These are phyloP conservation scores for Cladosporium austrohemisphaericum DNA, from an alignment of 2,329 filamentous ascomycete species.

Conservation along the genomic window DNA sequence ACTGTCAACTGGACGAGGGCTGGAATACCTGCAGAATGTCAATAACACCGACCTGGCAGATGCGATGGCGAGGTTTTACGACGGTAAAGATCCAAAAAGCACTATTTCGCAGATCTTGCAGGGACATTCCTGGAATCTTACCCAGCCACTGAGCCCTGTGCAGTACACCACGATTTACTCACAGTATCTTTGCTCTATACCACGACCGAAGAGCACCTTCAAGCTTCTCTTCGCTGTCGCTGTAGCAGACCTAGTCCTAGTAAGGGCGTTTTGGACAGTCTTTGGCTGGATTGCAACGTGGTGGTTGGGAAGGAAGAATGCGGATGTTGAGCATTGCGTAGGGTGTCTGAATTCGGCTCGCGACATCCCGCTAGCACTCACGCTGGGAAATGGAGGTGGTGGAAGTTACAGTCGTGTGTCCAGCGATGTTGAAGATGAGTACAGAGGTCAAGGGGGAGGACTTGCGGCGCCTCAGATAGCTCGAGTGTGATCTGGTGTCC, in stretches of 20 bases:
- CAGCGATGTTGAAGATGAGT: background rate
- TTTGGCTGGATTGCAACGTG: background rate
- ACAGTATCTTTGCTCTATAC: constrained; percentile 5
- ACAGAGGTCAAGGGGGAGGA: background rate
- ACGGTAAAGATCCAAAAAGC: background rate
- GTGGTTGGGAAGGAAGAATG: background rate
- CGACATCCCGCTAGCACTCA: background rate
- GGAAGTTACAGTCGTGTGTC: background rate
- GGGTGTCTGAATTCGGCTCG: background rate
- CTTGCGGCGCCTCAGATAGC: background rate
- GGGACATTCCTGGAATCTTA: background rate
- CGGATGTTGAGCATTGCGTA: background rate
- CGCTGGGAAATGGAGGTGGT: background rate
- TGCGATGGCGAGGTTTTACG: background rate
- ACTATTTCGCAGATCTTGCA: background rate
- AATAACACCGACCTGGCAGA: constrained; percentile 1
- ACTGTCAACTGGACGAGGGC: background rate
- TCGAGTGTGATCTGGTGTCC: background rate
- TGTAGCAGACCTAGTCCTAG: constrained; percentile 4
- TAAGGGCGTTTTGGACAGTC: background rate
- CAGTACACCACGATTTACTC: background rate
- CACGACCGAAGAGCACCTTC: background rate
- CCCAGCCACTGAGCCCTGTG: background rate
- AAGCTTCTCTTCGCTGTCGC: background rate
- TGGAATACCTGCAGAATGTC: background rate